Evolutionary conservation across 2,329 filamentous ascomycete species (phyloP).

Genomic region (Parastagonospora avenae): DNA sequence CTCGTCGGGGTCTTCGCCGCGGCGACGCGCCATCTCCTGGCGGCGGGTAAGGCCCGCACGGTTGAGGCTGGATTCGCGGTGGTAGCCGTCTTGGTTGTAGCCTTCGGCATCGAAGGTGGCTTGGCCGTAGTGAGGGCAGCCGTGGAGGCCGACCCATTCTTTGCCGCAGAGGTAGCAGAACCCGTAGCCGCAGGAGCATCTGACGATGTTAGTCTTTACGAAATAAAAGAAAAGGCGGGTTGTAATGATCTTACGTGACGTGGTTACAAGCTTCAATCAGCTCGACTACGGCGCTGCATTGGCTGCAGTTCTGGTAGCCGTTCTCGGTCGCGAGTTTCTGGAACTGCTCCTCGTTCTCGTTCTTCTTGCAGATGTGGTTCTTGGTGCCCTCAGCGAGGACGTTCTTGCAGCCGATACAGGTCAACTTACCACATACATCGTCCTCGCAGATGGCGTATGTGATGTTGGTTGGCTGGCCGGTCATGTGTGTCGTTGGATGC

Average conservation of each 20-base stretch:
- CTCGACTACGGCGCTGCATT: slow-evolving; percentile 32
- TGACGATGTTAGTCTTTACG: neutral
- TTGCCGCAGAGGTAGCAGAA: slow-evolving; percentile 45
- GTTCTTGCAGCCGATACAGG: slow-evolving; percentile 32
- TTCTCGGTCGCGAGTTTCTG: slow-evolving; percentile 26
- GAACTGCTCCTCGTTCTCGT: slow-evolving; percentile 32
- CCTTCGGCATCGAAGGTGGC: slow-evolving; percentile 34
- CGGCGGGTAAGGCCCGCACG: slow-evolving; percentile 26
- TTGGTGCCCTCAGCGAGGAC: slow-evolving; percentile 10
- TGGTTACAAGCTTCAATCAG: slow-evolving; percentile 43
- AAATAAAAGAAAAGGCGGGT: neutral
- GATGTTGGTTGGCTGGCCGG: slow-evolving; percentile 12
- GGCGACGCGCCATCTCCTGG: slow-evolving; percentile 10
- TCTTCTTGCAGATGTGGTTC: slow-evolving; percentile 26
- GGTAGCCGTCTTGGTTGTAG: slow-evolving; percentile 40
- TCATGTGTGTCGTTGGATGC: slow-evolving; percentile 20
- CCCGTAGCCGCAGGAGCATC: slow-evolving; percentile 32
- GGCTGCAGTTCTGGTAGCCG: slow-evolving; percentile 35
- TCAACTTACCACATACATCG: slow-evolving; percentile 23
- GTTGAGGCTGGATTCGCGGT: slow-evolving; percentile 32
- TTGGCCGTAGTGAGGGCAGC: slow-evolving; percentile 37
- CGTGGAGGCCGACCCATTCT: slow-evolving; percentile 34
- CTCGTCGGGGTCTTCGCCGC: slow-evolving; percentile 11
- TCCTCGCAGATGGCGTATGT: slow-evolving; percentile 30
- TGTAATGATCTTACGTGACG: slow-evolving; percentile 23